A percentile compares a stretch with the other conserved stretches of the same genome.
phyloP scores from a whole-genome alignment of 2,329 filamentous ascomycete genomes.

The Cryphonectria carpinicola region DNA sequence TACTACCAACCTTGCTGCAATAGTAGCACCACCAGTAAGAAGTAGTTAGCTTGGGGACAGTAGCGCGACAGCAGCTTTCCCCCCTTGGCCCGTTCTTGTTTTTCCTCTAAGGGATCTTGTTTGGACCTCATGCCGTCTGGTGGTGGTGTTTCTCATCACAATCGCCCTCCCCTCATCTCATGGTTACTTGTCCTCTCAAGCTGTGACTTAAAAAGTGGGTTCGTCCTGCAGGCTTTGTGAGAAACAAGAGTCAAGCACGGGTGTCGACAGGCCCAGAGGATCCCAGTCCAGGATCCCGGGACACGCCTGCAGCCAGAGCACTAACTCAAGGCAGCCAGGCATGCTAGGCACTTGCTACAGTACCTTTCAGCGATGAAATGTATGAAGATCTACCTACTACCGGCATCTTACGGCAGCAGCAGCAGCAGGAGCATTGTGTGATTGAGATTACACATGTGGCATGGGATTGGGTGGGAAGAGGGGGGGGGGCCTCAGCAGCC shows the following conservation, averaged over 20 bases:
- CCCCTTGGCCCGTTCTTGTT: background rate
- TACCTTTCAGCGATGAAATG: background rate
- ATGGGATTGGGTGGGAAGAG: background rate
- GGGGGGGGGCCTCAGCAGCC: background rate
- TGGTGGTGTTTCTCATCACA: background rate
- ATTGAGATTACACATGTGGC: background rate
- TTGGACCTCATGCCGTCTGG: background rate
- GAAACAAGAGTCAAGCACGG: background rate
- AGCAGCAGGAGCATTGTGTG: background rate
- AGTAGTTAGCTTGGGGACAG: background rate
- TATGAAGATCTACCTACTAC: background rate
- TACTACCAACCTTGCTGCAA: background rate
- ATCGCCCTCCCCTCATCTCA: background rate
- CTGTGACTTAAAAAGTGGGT: background rate
- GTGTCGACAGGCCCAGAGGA: constrained; percentile 3
- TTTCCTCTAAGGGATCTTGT: background rate
- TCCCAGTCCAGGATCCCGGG: background rate
- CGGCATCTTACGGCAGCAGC: background rate
- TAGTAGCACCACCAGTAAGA: background rate
- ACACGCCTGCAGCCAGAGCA: background rate
- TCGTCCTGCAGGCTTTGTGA: background rate
- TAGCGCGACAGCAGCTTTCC: background rate
- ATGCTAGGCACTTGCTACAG: background rate
- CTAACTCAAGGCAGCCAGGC: background rate
- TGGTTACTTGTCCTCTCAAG: background rate